Conservation (phyloP, 345 rosid species). For the Eucalyptus pauciflora region DNA sequence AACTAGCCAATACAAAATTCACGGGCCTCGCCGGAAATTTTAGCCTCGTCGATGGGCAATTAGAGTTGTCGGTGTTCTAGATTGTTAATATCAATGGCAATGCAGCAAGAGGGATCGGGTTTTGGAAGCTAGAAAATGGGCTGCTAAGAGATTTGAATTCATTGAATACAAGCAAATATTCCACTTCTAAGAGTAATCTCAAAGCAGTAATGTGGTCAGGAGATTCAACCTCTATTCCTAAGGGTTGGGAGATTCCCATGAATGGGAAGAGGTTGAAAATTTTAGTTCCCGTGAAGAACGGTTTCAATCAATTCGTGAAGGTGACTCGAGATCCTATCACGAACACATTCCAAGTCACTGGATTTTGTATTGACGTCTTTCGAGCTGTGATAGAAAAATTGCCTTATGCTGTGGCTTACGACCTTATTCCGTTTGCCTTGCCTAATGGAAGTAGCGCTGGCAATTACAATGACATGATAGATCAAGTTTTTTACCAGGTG, state of each 20-base stretch:
- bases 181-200: neutral
- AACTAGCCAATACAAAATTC: neutral
- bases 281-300: neutral
- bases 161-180: neutral
- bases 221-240: neutral
- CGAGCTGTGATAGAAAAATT: neutral
- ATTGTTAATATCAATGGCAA: neutral
- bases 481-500: neutral
- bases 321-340: neutral
- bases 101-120: neutral
- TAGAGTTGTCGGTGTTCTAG: neutral
- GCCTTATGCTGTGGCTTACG: neutral
- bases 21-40: neutral
- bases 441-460: neutral
- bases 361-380: neutral
- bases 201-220: neutral
- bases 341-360: neutral
- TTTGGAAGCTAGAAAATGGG: neutral
- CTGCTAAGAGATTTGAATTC: neutral
- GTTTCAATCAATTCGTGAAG: neutral
- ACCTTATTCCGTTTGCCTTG: neutral
- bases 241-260: neutral
- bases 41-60: neutral
- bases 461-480: neutral
- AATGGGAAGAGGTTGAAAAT: neutral